phyloP scores from a whole-genome alignment of 805 yeast species.

The Kluyveromyces lactis region DNA sequence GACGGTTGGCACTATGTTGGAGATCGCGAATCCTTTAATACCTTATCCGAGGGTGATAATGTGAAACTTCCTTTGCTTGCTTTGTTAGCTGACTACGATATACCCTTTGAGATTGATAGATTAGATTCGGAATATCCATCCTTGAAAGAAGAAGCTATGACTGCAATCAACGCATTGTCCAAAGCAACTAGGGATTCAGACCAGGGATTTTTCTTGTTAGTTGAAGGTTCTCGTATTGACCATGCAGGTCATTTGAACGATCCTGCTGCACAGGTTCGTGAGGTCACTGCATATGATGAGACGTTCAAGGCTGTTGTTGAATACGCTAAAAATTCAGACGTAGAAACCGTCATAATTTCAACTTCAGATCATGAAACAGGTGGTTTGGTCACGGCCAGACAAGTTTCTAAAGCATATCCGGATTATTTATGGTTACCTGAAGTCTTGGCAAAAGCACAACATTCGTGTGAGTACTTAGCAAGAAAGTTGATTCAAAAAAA shows the following conservation, averaged over 20 bases:
- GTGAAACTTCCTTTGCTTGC: slow-evolving; percentile 72
- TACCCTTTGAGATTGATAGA: slow-evolving; percentile 81
- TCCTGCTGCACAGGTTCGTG: slow-evolving; percentile 90
- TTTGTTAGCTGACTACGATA: slow-evolving; percentile 64
- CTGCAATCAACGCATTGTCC: slow-evolving; percentile 63
- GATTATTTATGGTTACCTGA: slow-evolving; percentile 86
- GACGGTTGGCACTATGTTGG: slow-evolving; percentile 57
- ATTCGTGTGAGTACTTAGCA: slow-evolving; percentile 68
- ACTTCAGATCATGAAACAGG: slow-evolving; percentile 97
- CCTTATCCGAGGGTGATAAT: slow-evolving; percentile 46
- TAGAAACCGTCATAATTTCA: slow-evolving; percentile 69
- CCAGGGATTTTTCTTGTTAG: slow-evolving; percentile 74
- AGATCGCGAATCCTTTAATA: slow-evolving; percentile 51
- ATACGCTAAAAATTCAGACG: slow-evolving; percentile 58
- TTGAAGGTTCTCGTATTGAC: slow-evolving; percentile 91
- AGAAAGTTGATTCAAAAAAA: slow-evolving; percentile 31
- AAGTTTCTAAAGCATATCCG: slow-evolving; percentile 60
- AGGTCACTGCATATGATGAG: slow-evolving; percentile 78
- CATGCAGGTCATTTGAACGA: slow-evolving; percentile 94
- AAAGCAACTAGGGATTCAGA: slow-evolving; percentile 65
- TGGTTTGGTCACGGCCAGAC: slow-evolving; percentile 83
- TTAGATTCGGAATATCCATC: slow-evolving; percentile 56
- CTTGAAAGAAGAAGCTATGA: slow-evolving; percentile 65
- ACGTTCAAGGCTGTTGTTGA: slow-evolving; percentile 70
- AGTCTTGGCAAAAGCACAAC: slow-evolving; percentile 56